These are phyloP conservation scores for Neofusicoccum sp. DNA, from an alignment of 2,329 filamentous ascomycete genomes.

Conservation along the genomic window DNA sequence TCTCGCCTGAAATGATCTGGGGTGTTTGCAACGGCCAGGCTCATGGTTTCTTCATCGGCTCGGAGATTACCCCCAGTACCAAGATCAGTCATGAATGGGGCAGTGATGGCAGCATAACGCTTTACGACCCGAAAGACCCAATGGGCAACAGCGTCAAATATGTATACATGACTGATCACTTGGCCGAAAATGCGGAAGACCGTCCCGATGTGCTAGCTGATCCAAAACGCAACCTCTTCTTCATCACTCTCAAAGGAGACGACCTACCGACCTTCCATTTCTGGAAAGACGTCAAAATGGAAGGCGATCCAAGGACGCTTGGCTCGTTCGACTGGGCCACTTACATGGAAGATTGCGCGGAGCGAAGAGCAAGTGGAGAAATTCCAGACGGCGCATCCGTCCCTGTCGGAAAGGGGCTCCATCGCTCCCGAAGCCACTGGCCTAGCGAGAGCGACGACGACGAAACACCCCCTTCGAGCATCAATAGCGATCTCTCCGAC, in stretches of 20 bases:
- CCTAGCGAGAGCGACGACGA: too few relatives aligned
- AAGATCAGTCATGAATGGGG: not conserved
- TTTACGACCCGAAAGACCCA: not conserved
- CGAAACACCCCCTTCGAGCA: too few relatives aligned
- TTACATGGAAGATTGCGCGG: not conserved
- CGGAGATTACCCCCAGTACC: not conserved
- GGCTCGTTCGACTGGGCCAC: not conserved
- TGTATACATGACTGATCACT: not conserved
- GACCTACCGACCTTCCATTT: constrained; percentile 12
- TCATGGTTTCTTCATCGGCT: not conserved
- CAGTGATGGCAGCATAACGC: not conserved
- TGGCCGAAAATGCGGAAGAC: not conserved
- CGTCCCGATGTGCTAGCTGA: not conserved
- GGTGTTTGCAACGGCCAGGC: not conserved
- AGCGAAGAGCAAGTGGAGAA: not conserved
- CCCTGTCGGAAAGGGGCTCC: not conserved
- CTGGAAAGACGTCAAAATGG: constrained; percentile 9
- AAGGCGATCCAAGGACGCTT: not conserved
- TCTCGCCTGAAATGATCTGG: not conserved
- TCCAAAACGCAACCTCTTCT: constrained; percentile 7
- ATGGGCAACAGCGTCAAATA: not conserved
- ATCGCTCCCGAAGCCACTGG: not conserved
- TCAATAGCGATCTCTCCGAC: too few relatives aligned
- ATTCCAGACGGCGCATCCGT: not conserved
- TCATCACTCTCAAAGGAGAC: not conserved